A percentile compares a stretch with the other conserved stretches of the same genome.
These are phyloP conservation scores for Cystobasidium pallidum DNA, from an alignment of 1,284 basidiomycete species.

Conservation along the genomic window DNA sequence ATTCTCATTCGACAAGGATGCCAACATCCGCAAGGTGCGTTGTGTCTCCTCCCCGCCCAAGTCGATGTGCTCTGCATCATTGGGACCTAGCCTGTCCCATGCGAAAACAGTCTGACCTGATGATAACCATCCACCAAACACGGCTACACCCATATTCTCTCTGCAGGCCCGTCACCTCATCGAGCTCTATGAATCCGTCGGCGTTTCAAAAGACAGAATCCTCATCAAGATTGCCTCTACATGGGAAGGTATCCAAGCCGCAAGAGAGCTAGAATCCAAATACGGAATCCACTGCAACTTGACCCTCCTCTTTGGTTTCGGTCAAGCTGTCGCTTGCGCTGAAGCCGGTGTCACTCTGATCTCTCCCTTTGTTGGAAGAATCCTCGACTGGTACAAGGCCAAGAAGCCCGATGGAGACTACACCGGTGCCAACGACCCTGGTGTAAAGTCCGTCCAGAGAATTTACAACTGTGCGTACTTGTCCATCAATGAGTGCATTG, in stretches of 20 bases:
- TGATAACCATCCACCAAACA: no score
- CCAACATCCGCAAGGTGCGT: conserved; percentile 77
- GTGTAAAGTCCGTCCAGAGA: conserved; percentile 90
- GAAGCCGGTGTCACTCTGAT: conserved; percentile 98
- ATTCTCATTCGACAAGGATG: conserved; percentile 93
- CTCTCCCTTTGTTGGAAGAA: conserved; percentile 97
- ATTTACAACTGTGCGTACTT: conserved; percentile 71
- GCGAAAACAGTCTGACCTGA: no score
- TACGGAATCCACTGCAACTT: conserved; percentile 97
- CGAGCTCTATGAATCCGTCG: conserved; percentile 85
- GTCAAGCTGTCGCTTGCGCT: conserved; percentile 96
- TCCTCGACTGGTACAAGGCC: conserved; percentile 97
- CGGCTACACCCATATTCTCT: no score
- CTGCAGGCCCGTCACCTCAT: conserved; percentile 86
- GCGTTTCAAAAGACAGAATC: conserved; percentile 88
- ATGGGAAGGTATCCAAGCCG: conserved; percentile 99
- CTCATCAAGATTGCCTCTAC: conserved; percentile 99
- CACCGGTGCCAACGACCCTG: conserved; percentile 89
- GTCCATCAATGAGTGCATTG: no score
- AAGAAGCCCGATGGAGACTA: conserved; percentile 75
- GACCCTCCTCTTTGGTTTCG: conserved; percentile 97
- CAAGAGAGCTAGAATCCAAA: conserved; percentile 89
- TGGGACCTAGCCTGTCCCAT: no score
- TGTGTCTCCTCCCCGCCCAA: no score
- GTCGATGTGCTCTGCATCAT: no score